Percentiles rank a stretch among this genome's conserved stretches.
Conservation (phyloP, 345 rosid species). For the Brassica nigra region DNA sequence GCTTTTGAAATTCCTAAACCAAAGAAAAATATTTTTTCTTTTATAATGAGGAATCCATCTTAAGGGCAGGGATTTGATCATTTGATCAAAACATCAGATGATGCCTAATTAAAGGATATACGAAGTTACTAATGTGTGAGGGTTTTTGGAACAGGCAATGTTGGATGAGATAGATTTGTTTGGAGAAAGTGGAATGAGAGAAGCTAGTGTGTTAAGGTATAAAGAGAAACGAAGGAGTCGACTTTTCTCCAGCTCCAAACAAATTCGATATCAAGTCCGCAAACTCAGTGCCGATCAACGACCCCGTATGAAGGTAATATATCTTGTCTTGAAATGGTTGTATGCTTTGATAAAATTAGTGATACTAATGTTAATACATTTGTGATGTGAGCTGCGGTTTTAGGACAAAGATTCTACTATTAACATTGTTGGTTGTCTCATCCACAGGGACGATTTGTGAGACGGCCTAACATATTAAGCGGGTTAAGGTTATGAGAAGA, state of each 20-base stretch:
- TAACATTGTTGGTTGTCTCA: slow-evolving; percentile 9
- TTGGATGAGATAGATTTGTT: slow-evolving; percentile 74
- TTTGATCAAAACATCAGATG: too few species aligned
- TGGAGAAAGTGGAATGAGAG: slow-evolving; percentile 62
- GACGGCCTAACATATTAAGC: slow-evolving; percentile 22
- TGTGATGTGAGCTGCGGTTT: background rate
- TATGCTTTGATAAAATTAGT: background rate
- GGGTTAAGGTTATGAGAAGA: slow-evolving; percentile 6
- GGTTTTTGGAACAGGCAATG: slow-evolving; percentile 52
- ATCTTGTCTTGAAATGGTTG: background rate
- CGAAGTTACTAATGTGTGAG: background rate
- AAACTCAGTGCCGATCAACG: slow-evolving; percentile 84
- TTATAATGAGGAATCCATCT: too few species aligned
- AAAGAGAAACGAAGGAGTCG: slow-evolving; percentile 80
- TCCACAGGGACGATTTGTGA: slow-evolving; percentile 38
- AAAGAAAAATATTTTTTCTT: too few species aligned
- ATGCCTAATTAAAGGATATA: too few species aligned
- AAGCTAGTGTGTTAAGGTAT: slow-evolving; percentile 77
- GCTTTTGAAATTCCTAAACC: background rate
- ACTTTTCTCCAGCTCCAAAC: slow-evolving; percentile 77
- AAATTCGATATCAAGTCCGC: slow-evolving; percentile 79
- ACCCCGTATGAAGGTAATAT: slow-evolving; percentile 73
- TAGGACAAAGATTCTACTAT: background rate
- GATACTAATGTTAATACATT: background rate
- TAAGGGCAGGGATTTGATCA: too few species aligned